These are phyloP conservation scores for Aureobasidium mangrovei DNA, from an alignment of 2,329 filamentous ascomycete species.

Conservation along the genomic window DNA sequence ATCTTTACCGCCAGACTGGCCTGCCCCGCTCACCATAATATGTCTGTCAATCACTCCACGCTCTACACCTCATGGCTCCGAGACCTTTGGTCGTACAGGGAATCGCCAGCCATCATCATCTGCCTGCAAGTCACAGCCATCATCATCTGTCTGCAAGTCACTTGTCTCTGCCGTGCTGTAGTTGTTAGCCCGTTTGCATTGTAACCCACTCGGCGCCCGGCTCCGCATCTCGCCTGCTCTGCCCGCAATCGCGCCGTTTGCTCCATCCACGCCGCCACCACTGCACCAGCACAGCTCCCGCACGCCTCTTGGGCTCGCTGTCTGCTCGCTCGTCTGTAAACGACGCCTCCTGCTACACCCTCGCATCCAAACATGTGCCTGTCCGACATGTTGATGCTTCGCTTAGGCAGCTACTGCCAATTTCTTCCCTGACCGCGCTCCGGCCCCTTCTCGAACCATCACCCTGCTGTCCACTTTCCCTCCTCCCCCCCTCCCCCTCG, in stretches of 20 bases:
- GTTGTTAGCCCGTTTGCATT: neutral
- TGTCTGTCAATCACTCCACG: too few relatives aligned
- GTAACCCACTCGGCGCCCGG: neutral
- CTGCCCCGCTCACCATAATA: neutral
- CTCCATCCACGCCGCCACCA: neutral
- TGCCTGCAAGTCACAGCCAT: too few relatives aligned
- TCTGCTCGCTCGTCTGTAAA: constrained; percentile 2
- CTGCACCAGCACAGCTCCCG: too few relatives aligned
- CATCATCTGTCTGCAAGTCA: too few relatives aligned
- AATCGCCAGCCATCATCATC: too few relatives aligned
- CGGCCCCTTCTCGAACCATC: neutral
- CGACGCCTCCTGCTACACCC: neutral
- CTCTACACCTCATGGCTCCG: too few relatives aligned
- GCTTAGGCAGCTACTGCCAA: neutral
- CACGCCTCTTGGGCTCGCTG: neutral
- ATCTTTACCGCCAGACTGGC: neutral
- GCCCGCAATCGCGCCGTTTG: constrained; percentile 2
- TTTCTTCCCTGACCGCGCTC: neutral
- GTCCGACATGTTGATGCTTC: neutral
- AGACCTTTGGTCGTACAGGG: too few relatives aligned
- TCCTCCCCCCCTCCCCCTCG: neutral
- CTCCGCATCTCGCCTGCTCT: constrained; percentile 2
- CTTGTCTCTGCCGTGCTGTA: neutral
- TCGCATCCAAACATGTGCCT: neutral
- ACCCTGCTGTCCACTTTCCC: neutral